These are phyloP conservation scores for Lipomyces lipofer DNA, from an alignment of 805 yeast genomes.

Conservation along the genomic window DNA sequence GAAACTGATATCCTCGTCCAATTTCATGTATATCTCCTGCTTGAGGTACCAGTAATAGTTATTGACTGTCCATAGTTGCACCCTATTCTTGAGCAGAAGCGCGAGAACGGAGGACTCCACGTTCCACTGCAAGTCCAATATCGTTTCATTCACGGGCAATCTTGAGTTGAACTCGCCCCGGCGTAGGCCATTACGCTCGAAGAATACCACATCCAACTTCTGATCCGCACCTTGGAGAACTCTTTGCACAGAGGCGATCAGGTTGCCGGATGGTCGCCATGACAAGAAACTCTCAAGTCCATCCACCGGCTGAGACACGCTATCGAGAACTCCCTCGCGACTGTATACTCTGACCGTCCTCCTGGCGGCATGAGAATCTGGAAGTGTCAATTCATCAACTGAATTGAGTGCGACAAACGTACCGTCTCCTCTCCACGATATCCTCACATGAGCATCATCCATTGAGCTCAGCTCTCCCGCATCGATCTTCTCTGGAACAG, in stretches of 20 bases:
- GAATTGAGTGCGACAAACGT: conserved; percentile 72
- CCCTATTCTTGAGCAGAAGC: conserved; percentile 56
- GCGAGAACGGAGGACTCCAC: conserved; percentile 76
- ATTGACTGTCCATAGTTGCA: conserved; percentile 89
- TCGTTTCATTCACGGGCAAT: conserved; percentile 32
- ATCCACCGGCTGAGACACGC: conserved; percentile 88
- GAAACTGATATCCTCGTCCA: conserved; percentile 34
- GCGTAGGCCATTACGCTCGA: conserved; percentile 89
- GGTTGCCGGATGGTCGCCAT: conserved; percentile 91
- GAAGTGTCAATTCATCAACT: conserved; percentile 52
- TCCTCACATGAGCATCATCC: conserved; percentile 51
- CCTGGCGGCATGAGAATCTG: conserved; percentile 43
- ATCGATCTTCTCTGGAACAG: conserved; percentile 73
- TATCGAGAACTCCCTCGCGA: conserved; percentile 73
- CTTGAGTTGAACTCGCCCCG: conserved; percentile 82
- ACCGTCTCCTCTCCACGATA: conserved; percentile 97
- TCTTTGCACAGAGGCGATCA: conserved; percentile 80
- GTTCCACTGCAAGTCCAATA: conserved; percentile 72
- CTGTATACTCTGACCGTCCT: conserved; percentile 81
- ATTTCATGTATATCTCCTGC: conserved; percentile 58
- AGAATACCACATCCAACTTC: conserved; percentile 56
- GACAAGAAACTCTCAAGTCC: conserved; percentile 70
- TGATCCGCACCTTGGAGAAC: conserved; percentile 43
- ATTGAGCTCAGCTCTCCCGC: conserved; percentile 58
- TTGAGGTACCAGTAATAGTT: conserved; percentile 96